These are phyloP conservation scores for Candida dubliniensis DNA, from an alignment of 1,139 yeast genomes.

Conservation along the genomic window DNA sequence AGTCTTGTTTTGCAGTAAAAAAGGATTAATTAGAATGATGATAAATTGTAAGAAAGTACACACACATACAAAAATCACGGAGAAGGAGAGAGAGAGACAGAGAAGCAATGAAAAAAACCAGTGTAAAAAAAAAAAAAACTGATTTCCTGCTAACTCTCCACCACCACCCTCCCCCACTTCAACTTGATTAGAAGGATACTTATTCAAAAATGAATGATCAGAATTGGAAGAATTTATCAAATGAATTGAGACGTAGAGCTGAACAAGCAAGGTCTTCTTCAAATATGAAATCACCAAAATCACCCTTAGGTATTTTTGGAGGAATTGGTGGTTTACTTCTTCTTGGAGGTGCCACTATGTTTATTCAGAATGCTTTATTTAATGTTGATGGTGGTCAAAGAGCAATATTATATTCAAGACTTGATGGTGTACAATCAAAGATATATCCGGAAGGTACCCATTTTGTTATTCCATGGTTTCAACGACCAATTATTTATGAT, in stretches of 20 bases:
- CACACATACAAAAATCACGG: too few relatives aligned
- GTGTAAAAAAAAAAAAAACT: too few relatives aligned
- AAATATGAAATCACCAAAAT: conserved; percentile 38
- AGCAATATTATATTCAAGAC: conserved; percentile 88
- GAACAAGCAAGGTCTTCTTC: conserved; percentile 38
- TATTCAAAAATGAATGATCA: conserved; percentile 44
- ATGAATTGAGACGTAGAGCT: conserved; percentile 66
- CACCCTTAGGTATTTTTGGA: conserved; percentile 61
- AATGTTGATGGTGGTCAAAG: conserved; percentile 99
- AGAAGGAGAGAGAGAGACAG: too few relatives aligned
- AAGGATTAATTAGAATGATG: neutral
- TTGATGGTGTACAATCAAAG: conserved; percentile 81
- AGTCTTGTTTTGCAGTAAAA: neutral
- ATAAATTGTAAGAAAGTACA: too few relatives aligned
- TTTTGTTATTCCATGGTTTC: conserved; percentile 90
- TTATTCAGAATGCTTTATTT: conserved; percentile 76
- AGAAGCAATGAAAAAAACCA: too few relatives aligned
- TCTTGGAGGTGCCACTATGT: conserved; percentile 69
- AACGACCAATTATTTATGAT: conserved; percentile 88
- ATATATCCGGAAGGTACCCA: conserved; percentile 96
- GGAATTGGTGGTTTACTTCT: conserved; percentile 78
- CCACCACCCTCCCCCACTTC: neutral
- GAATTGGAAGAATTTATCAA: conserved; percentile 68
- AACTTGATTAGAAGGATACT: neutral
- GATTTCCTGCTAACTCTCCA: neutral